phyloP scores from a whole-genome alignment of 2,329 filamentous ascomycete genomes.

The Chlorencoelia australis region DNA sequence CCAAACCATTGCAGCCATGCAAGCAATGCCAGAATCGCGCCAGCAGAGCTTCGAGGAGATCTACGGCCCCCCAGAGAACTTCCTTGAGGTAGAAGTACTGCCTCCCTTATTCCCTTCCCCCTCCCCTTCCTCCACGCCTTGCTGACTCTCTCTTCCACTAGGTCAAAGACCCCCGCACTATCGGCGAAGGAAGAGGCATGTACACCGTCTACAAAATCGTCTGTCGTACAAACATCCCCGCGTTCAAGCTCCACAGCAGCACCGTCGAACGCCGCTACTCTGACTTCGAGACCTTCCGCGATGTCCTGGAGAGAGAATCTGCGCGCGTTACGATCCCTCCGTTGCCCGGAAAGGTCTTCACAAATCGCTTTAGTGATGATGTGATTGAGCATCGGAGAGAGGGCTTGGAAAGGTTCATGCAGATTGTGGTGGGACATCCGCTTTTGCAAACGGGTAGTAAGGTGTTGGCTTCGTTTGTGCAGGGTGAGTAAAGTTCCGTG shows the following conservation, averaged over 20 bases:
- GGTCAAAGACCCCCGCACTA: slow-evolving; percentile 89
- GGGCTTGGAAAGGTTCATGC: slow-evolving; percentile 87
- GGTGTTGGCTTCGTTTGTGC: slow-evolving; percentile 90
- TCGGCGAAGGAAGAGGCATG: slow-evolving; percentile 90
- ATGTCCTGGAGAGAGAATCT: slow-evolving; percentile 91
- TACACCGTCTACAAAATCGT: slow-evolving; percentile 99
- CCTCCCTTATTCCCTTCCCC: neutral
- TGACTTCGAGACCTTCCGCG: slow-evolving; percentile 97
- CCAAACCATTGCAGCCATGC: slow-evolving; percentile 33
- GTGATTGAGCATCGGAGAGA: slow-evolving; percentile 92
- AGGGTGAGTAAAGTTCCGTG: slow-evolving; percentile 55
- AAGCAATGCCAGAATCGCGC: slow-evolving; percentile 62
- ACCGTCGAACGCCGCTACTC: slow-evolving; percentile 89
- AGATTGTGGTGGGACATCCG: slow-evolving; percentile 95
- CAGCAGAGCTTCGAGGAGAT: slow-evolving; percentile 98
- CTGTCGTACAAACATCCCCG: slow-evolving; percentile 95
- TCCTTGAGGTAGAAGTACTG: slow-evolving; percentile 87
- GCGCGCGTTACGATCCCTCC: slow-evolving; percentile 93
- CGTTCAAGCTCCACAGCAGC: slow-evolving; percentile 89
- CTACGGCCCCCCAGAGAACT: slow-evolving; percentile 97
- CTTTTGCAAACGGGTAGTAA: slow-evolving; percentile 95
- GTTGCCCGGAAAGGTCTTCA: slow-evolving; percentile 93
- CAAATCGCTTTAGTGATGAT: slow-evolving; percentile 94
- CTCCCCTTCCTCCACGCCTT: slow-evolving; percentile 2
- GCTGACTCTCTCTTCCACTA: slow-evolving; percentile 30